These are phyloP conservation scores for Claviceps pusilla DNA, from an alignment of 2,329 filamentous ascomycete species.

Conservation along the genomic window DNA sequence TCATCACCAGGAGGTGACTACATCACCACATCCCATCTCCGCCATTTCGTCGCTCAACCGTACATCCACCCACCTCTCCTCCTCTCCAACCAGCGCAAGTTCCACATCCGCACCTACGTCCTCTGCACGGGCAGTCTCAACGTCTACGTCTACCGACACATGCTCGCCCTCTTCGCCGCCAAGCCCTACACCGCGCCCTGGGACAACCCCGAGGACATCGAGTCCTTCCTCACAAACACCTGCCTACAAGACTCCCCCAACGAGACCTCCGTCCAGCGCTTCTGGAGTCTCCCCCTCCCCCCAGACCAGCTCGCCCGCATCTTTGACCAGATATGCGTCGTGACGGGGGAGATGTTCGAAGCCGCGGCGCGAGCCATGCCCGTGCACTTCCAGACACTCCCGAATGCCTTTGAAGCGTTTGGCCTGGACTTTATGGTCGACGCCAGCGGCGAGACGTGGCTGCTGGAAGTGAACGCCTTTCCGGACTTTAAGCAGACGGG, in stretches of 20 bases:
- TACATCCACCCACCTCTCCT: slow-evolving; percentile 86
- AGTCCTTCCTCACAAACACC: slow-evolving; percentile 82
- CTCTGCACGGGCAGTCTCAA: slow-evolving; percentile 63
- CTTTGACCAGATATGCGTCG: slow-evolving; percentile 56
- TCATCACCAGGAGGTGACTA: slow-evolving; percentile 25
- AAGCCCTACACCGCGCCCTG: slow-evolving; percentile 55
- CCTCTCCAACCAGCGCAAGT: slow-evolving; percentile 57
- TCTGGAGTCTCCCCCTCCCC: slow-evolving; percentile 48
- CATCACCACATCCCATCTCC: slow-evolving; percentile 77
- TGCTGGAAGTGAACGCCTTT: slow-evolving; percentile 90
- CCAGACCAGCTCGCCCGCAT: slow-evolving; percentile 45
- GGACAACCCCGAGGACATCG: slow-evolving; percentile 36
- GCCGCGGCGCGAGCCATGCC: slow-evolving; percentile 72
- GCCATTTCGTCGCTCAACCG: slow-evolving; percentile 89
- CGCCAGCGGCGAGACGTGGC: slow-evolving; percentile 44
- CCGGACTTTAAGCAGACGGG: slow-evolving; percentile 93
- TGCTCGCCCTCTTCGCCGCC: slow-evolving; percentile 86
- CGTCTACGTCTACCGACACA: slow-evolving; percentile 74
- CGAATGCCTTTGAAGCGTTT: slow-evolving; percentile 82
- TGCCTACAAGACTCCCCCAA: slow-evolving; percentile 58
- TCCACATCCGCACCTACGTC: slow-evolving; percentile 88
- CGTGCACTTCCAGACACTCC: slow-evolving; percentile 80
- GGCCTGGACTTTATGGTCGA: slow-evolving; percentile 85
- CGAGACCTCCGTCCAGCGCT: slow-evolving; percentile 54
- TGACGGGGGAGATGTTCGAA: slow-evolving; percentile 69